Evolutionary conservation across 805 yeast species (phyloP), one percentile per base, ranked within the genome.

Genomic region (Kodamaea hsintzibuensis): DNA sequence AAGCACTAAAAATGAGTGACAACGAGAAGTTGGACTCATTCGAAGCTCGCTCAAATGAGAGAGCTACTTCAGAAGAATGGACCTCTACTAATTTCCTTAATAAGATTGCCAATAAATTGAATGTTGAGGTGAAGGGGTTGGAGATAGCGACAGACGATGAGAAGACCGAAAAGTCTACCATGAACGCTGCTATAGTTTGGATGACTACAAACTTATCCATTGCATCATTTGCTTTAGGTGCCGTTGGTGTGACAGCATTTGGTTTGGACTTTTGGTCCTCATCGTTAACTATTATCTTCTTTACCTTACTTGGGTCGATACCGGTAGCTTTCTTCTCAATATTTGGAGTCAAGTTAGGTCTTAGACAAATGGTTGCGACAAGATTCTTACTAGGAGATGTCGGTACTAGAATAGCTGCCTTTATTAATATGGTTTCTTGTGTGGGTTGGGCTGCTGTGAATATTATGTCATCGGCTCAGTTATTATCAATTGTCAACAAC

Each of bases 401-500:
- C 33, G 86, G 88, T 46, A 85, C 88, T 71, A 82, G 96, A 68
- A 78, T 91, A 53, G 86, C 90, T 64, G 86, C 96, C 7, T 69
- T 86, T 47, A 77, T 92, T 67, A 91, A 91, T 66, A 81, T 85
- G 64, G 71, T 92, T 57, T 91, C 96, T 22, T 89, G 96, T 80
- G 83, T 91, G 53, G 97, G 98, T 61, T 91, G 97, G 97, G 88
- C 93, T 71, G 90, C 96, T 9, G 93, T 91, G 46, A 92, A 92
- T 71, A 89, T 89, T 57, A 88, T 91, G 82, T 88, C 91, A 33
- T 84, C 95, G 38, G 96, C 97, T 16, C 95, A 89, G 69, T 74
- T 91, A 57, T 76, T 91, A 55, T 84, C 86, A 71, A 83, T 88
- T 65, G 86, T 92, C 56, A 90, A 90, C 75, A 74, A 77, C 57